Evolutionary conservation across 371 early-diverging fungal genomes (phyloP).

Genomic region (Mortierella sp.): DNA sequence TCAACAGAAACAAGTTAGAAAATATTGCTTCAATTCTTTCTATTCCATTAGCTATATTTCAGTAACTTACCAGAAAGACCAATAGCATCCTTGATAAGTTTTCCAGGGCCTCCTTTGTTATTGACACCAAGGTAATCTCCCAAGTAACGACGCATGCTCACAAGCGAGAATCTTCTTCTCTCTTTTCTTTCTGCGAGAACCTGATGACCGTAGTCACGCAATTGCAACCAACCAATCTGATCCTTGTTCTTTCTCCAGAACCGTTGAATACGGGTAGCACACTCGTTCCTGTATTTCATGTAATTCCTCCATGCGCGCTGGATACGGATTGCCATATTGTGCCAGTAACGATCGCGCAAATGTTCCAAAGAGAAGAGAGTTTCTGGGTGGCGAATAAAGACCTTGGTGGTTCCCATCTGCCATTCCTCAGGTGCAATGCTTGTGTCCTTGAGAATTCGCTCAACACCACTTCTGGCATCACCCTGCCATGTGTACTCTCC

Average conservation of each 20-base stretch:
- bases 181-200: slow-evolving; percentile 93
- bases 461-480: slow-evolving; percentile 75
- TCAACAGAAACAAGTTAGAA: neutral
- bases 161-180: slow-evolving; percentile 88
- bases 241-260: slow-evolving; percentile 92
- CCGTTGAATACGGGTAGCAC: slow-evolving; percentile 84
- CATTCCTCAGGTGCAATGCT: slow-evolving; percentile 91
- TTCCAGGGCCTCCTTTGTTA: slow-evolving; percentile 73
- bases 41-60: too few species aligned
- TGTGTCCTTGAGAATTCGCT: slow-evolving; percentile 87
- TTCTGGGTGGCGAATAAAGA: slow-evolving; percentile 96
- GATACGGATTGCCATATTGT: slow-evolving; percentile 95
- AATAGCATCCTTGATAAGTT: slow-evolving; percentile 74
- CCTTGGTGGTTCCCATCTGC: slow-evolving; percentile 95
- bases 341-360: slow-evolving; percentile 95
- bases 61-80: slow-evolving; percentile 56
- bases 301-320: slow-evolving; percentile 92
- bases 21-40: neutral
- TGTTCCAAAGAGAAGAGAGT: slow-evolving; percentile 95
- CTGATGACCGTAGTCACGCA: slow-evolving; percentile 94
- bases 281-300: slow-evolving; percentile 78
- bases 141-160: slow-evolving; percentile 86
- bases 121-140: slow-evolving; percentile 94
- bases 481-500: slow-evolving; percentile 92
- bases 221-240: slow-evolving; percentile 88